phyloP scores from a whole-genome alignment of 2,329 filamentous ascomycete species.

The Daldinia eschscholtzii region DNA sequence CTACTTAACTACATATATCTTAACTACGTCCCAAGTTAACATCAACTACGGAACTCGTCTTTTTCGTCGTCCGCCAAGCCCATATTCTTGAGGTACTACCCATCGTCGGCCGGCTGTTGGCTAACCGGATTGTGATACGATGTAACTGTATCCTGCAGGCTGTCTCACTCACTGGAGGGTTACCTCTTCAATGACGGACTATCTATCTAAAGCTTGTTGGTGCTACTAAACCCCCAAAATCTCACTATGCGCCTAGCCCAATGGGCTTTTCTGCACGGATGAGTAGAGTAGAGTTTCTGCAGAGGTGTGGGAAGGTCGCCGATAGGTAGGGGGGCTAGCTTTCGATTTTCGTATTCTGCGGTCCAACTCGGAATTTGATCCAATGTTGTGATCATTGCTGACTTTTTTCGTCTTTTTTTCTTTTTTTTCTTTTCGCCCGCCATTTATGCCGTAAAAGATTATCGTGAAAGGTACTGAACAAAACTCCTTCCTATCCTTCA shows the following conservation, averaged over 20 bases:
- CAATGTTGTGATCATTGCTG: conserved; percentile 25
- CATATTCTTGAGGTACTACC: conserved; percentile 10
- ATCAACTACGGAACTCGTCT: conserved; percentile 1
- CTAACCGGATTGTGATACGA: conserved; percentile 21
- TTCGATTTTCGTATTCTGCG: conserved; percentile 25
- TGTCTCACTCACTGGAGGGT: conserved; percentile 26
- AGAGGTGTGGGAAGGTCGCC: conserved; percentile 35
- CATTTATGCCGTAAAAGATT: conserved; percentile 5
- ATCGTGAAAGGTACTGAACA: conserved; percentile 7
- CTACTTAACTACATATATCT: not conserved
- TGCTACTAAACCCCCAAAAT: conserved; percentile 39
- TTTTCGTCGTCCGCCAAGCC: conserved; percentile 18
- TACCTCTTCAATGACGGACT: conserved; percentile 1
- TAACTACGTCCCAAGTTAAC: not conserved
- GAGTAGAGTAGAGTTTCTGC: conserved; percentile 20
- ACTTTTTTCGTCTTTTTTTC: conserved; percentile 18
- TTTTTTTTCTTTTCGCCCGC: conserved; percentile 8
- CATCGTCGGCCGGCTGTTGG: conserved; percentile 2
- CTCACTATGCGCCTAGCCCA: conserved; percentile 33
- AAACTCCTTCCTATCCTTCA: not conserved
- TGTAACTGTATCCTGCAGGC: conserved; percentile 39
- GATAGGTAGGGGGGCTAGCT: conserved; percentile 31
- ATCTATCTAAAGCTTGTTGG: conserved; percentile 22
- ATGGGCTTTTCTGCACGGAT: conserved; percentile 25
- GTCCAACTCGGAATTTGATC: conserved; percentile 7